Evolutionary conservation across 148 eudicot species (phyloP).

Genomic region (Hydrangea macrophylla): DNA sequence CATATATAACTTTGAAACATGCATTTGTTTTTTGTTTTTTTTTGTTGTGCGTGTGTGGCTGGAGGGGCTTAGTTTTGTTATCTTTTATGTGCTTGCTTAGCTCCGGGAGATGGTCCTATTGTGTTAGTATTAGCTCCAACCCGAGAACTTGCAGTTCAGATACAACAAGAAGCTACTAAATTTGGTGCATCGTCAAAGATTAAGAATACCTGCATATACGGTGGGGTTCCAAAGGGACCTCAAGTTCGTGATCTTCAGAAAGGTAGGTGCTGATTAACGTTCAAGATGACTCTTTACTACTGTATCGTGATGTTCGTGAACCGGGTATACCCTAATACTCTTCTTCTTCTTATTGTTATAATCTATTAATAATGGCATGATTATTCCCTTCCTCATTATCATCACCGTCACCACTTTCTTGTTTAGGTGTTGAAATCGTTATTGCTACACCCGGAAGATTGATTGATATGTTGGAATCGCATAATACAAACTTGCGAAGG

Average conservation of each 20-base stretch:
- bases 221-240: constrained; percentile 99
- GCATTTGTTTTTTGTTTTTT: not conserved
- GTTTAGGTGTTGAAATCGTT: constrained; percentile 87
- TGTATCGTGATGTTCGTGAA: constrained; percentile 69
- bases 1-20: not conserved
- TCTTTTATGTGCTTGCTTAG: constrained; percentile 20
- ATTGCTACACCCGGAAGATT: constrained; percentile 97
- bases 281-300: constrained; percentile 92
- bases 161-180: constrained; percentile 95
- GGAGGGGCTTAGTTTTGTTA: not conserved
- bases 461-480: constrained; percentile 96
- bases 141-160: constrained; percentile 97
- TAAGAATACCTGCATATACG: constrained; percentile 97
- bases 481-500: constrained; percentile 84
- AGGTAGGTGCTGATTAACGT: constrained; percentile 99
- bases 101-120: constrained; percentile 96
- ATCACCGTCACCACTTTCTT: not conserved
- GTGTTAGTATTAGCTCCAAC: constrained; percentile 98
- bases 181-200: constrained; percentile 97
- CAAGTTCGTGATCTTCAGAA: constrained; percentile 99
- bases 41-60: not conserved
- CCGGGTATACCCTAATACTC: constrained; percentile 62
- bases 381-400: not conserved
- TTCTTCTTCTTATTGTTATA: too few species aligned
- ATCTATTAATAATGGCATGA: too few species aligned